A percentile compares a stretch with the other conserved stretches of the same genome.
These are phyloP conservation scores for Podospora appendiculata DNA, from an alignment of 495 filamentous ascomycete species.

Conservation along the genomic window DNA sequence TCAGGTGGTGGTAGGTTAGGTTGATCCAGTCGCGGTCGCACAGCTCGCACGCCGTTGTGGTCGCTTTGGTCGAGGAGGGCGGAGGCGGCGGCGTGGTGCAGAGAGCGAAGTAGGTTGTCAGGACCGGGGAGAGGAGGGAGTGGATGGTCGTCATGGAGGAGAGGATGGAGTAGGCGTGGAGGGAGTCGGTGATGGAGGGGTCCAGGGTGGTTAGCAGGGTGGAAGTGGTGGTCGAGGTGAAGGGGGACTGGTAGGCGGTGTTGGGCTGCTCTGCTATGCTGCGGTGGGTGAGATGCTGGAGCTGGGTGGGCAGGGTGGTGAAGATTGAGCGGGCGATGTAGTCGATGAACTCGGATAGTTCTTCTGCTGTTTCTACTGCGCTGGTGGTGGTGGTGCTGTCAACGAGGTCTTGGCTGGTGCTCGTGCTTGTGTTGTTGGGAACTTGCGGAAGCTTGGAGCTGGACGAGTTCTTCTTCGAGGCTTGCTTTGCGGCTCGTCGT, in stretches of 20 bases:
- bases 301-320: conserved; percentile 46
- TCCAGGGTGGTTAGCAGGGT: conserved; percentile 31
- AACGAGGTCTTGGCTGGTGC: neutral
- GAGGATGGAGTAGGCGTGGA: conserved; percentile 54
- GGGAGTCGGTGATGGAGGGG: conserved; percentile 51
- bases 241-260: conserved; percentile 36
- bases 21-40: conserved; percentile 73
- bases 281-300: conserved; percentile 56
- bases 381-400: too few relatives aligned
- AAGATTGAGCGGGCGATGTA: conserved; percentile 69
- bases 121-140: conserved; percentile 53
- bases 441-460: too few relatives aligned
- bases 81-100: conserved; percentile 53
- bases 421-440: neutral
- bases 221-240: conserved; percentile 24
- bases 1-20: conserved; percentile 77
- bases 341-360: conserved; percentile 66
- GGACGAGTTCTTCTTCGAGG: too few relatives aligned
- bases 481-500: too few relatives aligned
- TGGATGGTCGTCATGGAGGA: conserved; percentile 22
- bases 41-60: conserved; percentile 61
- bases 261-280: conserved; percentile 36
- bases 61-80: conserved; percentile 43
- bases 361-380: conserved; percentile 55
- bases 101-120: conserved; percentile 50